Evolutionary conservation across 352 stramenopile genomes (phyloP), one percentile per base, ranked within the genome.

Genomic region (Globisporangium yorkense): DNA sequence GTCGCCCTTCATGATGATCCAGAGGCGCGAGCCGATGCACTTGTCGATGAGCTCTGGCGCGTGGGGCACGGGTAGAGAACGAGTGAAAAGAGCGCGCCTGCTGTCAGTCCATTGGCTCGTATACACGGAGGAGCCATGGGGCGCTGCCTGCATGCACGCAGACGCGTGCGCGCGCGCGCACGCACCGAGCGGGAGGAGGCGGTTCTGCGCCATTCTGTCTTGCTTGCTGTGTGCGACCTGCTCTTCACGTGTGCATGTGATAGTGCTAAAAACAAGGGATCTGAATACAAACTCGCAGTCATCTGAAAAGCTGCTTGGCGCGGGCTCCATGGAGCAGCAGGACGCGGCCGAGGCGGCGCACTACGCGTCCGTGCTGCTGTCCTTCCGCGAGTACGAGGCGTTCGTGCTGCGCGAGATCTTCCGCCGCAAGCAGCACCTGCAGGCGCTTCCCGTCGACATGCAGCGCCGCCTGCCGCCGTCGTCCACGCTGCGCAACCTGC

Each of bases 1-100:
- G 71, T 97, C 88, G 45, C 96, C 96, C 71, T 99, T 98, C 96
- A 99, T 99, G 67, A 99, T 94, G 66, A 99, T 98, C 97, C 97
- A 99, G 51, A 99, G 91, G 56, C 92, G 87, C 16, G 93, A 98
- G 51, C 97, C 97, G 62, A 99, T 99, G 72, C 97, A 99, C 71
- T 99, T 99, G 80, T 99, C 97, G 61, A 99, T 99, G 33, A 99
- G 77, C 80, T 99, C 97, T 96, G 56, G 18, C 10, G 7, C 10
- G 54, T 1, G 5, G n/a, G 7, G 40, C 21, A 24, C 21, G 21
- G 7, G 51, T 29, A 44, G 5, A 48, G n/a, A 44, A 3, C 50
- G 5, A 51, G 31, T 37, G 21, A 24, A 24, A 2, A 18, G 39
- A 56, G 46, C 8, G 5, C 8, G 31, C 5, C 31, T 37, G n/a